These are phyloP conservation scores for Aspergillus cejpii DNA, from an alignment of 2,329 filamentous ascomycete genomes.

Conservation along the genomic window DNA sequence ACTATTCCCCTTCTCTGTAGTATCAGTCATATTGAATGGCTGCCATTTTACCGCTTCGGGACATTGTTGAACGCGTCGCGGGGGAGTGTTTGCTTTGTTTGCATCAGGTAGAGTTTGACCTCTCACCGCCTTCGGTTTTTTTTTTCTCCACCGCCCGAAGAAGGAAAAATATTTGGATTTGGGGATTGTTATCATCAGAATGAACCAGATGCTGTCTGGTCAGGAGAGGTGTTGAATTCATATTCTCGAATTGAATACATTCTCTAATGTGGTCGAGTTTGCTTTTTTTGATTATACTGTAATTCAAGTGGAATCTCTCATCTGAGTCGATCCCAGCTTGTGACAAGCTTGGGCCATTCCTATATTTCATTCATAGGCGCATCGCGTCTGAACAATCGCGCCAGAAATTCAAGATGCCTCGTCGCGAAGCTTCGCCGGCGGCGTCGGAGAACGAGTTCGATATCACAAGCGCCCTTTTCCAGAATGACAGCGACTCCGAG, in stretches of 20 bases:
- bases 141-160: slow-evolving; percentile 15
- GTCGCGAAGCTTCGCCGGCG: slow-evolving; percentile 69
- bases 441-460: slow-evolving; percentile 87
- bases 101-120: slow-evolving; percentile 13
- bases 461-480: slow-evolving; percentile 71
- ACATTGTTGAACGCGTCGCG: slow-evolving; percentile 37
- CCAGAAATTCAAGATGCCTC: slow-evolving; percentile 52
- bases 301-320: not conserved
- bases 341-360: not conserved
- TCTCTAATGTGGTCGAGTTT: no score
- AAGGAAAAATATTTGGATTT: not conserved
- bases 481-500: slow-evolving; percentile 48
- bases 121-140: slow-evolving; percentile 28
- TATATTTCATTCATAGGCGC: no score
- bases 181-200: not conserved
- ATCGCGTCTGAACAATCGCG: not conserved
- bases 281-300: not conserved
- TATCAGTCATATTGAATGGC: no score
- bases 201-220: not conserved
- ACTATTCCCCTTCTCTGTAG: not conserved
- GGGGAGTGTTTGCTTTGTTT: slow-evolving; percentile 26
- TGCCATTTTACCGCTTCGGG: slow-evolving; percentile 37
- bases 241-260: no score
- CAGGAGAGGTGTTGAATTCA: no score
- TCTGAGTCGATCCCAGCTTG: not conserved